Evolutionary conservation across 441 rosid species (phyloP).

Genomic region (Jatropha multifida): DNA sequence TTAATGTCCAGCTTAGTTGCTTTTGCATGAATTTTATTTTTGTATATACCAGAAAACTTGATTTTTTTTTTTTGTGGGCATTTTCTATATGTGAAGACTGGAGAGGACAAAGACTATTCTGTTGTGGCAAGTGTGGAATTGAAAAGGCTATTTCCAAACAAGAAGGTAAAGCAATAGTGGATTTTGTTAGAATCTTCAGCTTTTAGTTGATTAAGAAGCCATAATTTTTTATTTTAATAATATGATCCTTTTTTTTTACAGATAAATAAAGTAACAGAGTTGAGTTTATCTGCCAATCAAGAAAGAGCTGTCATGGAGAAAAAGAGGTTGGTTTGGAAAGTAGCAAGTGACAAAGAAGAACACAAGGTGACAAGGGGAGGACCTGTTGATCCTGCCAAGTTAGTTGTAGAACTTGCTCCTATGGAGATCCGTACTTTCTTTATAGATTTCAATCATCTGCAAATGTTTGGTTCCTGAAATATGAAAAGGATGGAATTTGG

Average conservation of each 20-base stretch:
- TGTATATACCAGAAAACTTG: no score
- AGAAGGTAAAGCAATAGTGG: constrained; percentile 44
- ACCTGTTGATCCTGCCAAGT: constrained; percentile 46
- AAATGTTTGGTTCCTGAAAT: constrained; percentile 26
- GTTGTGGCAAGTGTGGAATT: constrained; percentile 66
- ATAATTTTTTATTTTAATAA: background rate
- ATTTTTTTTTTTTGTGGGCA: constrained; percentile 7
- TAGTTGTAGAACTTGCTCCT: constrained; percentile 75
- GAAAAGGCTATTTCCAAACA: constrained; percentile 56
- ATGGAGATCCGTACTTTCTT: constrained; percentile 88
- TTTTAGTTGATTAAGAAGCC: background rate
- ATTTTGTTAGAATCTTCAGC: background rate
- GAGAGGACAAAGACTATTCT: constrained; percentile 83
- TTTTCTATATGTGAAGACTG: constrained; percentile 44
- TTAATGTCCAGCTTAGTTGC: no score
- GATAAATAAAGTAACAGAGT: constrained; percentile 59
- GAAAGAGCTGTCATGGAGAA: constrained; percentile 70
- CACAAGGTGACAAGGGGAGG: constrained; percentile 51
- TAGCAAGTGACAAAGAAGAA: constrained; percentile 45
- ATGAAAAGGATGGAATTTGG: background rate
- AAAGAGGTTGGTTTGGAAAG: constrained; percentile 77
- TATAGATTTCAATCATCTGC: constrained; percentile 37
- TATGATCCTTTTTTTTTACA: constrained; percentile 17
- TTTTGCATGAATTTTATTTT: no score
- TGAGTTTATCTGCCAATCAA: constrained; percentile 80